Evolutionary conservation across 768 basidiomycete species (phyloP).

Genomic region (Mycena kentingensis): DNA sequence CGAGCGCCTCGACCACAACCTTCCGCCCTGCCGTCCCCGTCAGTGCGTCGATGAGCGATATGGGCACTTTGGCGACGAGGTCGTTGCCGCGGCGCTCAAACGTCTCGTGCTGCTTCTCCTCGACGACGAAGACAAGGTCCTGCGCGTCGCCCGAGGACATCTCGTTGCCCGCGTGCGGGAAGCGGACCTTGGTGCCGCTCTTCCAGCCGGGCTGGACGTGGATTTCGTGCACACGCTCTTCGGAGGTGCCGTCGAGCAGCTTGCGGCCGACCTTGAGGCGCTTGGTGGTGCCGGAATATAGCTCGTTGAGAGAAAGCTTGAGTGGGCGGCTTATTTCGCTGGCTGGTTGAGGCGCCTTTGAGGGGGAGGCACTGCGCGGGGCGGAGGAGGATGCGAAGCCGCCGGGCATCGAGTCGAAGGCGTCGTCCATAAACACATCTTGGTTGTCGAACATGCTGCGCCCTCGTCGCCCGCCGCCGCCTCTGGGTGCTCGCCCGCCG

Average conservation of each 20-base stretch:
- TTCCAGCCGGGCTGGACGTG: slow-evolving; percentile 90
- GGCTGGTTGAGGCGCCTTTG: slow-evolving; percentile 31
- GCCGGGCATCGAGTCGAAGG: slow-evolving; percentile 45
- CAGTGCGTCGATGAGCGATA: slow-evolving; percentile 85
- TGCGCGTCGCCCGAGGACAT: slow-evolving; percentile 65
- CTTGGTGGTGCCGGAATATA: slow-evolving; percentile 84
- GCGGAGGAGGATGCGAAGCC: background rate
- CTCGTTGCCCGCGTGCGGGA: slow-evolving; percentile 86
- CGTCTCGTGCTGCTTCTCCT: slow-evolving; percentile 83
- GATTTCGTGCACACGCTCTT: slow-evolving; percentile 87
- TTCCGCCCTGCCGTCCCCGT: slow-evolving; percentile 55
- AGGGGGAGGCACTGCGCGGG: slow-evolving; percentile 22
- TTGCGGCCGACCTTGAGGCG: slow-evolving; percentile 84
- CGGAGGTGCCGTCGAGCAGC: slow-evolving; percentile 68
- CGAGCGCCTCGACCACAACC: slow-evolving; percentile 70
- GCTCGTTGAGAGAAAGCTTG: slow-evolving; percentile 82
- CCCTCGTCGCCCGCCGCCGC: slow-evolving; percentile 24
- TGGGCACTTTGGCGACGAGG: slow-evolving; percentile 56
- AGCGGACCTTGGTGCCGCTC: slow-evolving; percentile 91
- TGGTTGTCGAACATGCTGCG: slow-evolving; percentile 40
- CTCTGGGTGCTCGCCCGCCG: slow-evolving; percentile 31
- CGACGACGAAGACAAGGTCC: slow-evolving; percentile 95
- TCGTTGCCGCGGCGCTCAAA: slow-evolving; percentile 86
- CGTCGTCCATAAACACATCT: slow-evolving; percentile 51
- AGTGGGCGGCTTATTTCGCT: slow-evolving; percentile 79